Percentiles rank a stretch among this genome's conserved stretches.
phyloP scores from a whole-genome alignment of 83 land plant species.

The Picea mariana region DNA sequence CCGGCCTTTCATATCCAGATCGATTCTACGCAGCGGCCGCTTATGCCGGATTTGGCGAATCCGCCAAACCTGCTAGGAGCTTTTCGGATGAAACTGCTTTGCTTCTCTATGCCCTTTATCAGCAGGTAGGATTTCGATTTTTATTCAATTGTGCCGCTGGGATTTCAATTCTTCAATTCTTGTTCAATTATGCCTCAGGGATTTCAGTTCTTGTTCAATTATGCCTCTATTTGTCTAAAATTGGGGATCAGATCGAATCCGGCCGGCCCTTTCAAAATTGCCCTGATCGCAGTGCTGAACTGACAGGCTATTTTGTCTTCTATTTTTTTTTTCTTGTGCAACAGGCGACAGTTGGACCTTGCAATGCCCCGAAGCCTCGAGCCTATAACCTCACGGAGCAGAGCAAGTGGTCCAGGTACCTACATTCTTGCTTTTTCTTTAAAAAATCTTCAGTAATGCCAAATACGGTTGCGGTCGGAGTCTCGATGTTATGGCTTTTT shows the following conservation, averaged over 20 bases:
- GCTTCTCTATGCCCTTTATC: slow-evolving; percentile 76
- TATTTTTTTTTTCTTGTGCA: slow-evolving; percentile 8
- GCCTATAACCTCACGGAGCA: too few species aligned
- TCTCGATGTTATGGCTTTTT: too few species aligned
- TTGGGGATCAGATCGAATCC: background rate
- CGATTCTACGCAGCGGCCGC: slow-evolving; percentile 85
- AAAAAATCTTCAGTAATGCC: background rate
- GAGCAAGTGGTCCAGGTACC: slow-evolving; percentile 19
- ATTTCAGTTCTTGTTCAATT: background rate
- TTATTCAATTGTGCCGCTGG: too few species aligned
- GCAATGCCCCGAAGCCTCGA: too few species aligned
- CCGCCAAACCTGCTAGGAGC: slow-evolving; percentile 20
- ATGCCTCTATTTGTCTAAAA: background rate
- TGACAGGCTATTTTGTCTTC: background rate
- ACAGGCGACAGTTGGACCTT: slow-evolving; percentile 49
- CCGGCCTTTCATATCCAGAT: slow-evolving; percentile 73
- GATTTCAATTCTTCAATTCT: background rate
- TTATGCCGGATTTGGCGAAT: slow-evolving; percentile 63
- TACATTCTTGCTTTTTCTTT: background rate
- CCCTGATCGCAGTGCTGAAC: background rate
- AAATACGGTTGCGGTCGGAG: background rate
- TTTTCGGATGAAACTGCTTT: slow-evolving; percentile 57
- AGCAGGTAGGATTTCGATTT: slow-evolving; percentile 44
- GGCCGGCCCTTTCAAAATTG: background rate
- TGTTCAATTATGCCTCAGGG: too few species aligned